A percentile compares a stretch with the other conserved stretches of the same genome.
These are phyloP conservation scores for Cinnamomum micranthum DNA, from an alignment of 164 flowering plant genomes.

Conservation along the genomic window DNA sequence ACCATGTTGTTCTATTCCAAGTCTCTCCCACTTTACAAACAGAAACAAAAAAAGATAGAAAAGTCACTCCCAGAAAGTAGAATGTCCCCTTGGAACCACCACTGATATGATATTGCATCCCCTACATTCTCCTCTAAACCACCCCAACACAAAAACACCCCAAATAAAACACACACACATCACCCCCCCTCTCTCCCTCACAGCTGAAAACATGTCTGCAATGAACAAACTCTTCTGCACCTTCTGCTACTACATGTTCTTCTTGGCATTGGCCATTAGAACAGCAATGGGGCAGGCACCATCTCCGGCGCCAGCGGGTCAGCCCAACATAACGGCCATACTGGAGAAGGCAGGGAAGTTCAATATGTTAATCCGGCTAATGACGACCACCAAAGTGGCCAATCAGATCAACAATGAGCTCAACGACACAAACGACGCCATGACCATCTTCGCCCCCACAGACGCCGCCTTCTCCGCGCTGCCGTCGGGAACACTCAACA, in stretches of 20 bases:
- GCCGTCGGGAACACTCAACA: constrained; percentile 63
- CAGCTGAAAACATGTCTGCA: neutral
- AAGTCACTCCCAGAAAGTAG: no score
- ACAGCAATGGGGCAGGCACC: constrained; percentile 8
- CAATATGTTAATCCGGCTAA: constrained; percentile 29
- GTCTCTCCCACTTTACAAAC: no score
- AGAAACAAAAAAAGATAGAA: no score
- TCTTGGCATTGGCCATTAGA: neutral
- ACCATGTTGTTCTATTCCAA: no score
- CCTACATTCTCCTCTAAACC: neutral
- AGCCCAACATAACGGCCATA: constrained; percentile 24
- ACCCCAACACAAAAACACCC: neutral
- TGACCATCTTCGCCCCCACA: constrained; percentile 74
- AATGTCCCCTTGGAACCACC: no score
- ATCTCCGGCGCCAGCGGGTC: constrained; percentile 32
- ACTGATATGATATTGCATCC: neutral
- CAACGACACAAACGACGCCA: constrained; percentile 57
- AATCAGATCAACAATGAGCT: constrained; percentile 64
- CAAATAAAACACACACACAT: no score
- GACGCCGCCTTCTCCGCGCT: constrained; percentile 68
- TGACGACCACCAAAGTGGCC: constrained; percentile 35
- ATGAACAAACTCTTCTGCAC: neutral
- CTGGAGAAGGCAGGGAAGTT: constrained; percentile 31
- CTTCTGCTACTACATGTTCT: neutral
- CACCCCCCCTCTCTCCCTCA: neutral